Conservation (phyloP, 75 land plant genomes). For the Pinus albicaulis region DNA sequence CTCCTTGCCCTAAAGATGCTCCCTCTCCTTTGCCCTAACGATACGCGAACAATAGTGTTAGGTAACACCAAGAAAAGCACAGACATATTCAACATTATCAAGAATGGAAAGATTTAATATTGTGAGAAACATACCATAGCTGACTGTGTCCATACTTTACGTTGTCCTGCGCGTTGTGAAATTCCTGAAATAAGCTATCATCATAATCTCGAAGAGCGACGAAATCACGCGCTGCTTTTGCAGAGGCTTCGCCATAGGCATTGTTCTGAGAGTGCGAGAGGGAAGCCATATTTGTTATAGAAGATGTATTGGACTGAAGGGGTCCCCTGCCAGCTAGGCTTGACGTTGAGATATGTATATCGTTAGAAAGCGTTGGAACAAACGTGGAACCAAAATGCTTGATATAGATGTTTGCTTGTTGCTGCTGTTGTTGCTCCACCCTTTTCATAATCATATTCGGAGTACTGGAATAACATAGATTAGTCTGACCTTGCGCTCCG, state of each 20-base stretch:
- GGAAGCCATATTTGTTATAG: not conserved
- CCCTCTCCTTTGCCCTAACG: not conserved
- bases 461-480: not conserved
- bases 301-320: constrained; percentile 10
- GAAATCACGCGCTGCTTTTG: not conserved
- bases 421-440: not conserved
- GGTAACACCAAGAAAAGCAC: not conserved
- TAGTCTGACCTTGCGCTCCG: not conserved
- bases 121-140: not conserved
- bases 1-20: not conserved
- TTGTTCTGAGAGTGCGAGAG: not conserved
- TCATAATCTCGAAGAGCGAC: not conserved
- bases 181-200: not conserved
- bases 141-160: not conserved
- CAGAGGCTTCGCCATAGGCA: not conserved
- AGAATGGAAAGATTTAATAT: not conserved
- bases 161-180: not conserved
- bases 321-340: not conserved
- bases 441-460: not conserved
- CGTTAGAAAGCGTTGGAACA: not conserved
- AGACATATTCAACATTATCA: not conserved
- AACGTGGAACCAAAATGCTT: not conserved
- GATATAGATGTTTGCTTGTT: not conserved
- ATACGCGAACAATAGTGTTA: not conserved
- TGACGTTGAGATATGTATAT: not conserved